Evolutionary conservation across 2,329 filamentous ascomycete species (phyloP), one percentile per base, ranked within the genome.

Genomic region (Ceratocystiopsis brevicomis): DNA sequence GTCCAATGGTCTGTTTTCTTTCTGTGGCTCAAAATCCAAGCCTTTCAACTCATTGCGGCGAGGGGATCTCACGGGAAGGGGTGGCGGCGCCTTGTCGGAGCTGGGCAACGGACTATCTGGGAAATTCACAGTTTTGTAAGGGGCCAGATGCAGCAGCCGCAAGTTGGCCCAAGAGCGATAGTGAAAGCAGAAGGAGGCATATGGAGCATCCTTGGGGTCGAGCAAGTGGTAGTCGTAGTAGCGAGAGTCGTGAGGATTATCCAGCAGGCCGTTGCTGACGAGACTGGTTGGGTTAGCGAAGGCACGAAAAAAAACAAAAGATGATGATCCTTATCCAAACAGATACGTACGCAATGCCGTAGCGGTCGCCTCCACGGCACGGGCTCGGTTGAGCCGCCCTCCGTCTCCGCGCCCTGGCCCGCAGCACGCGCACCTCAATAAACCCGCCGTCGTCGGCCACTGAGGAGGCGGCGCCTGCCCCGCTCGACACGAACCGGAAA

Each of bases 141-240:
- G 61, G 21, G 70, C 61, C 5, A 76, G 54, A 43, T 67, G 68
- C 11, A 73, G 58, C 32, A 61, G 55, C 9, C 58, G 52, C 12
- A 76, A 61, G 43, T 62, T 64, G 11, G 61, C 57, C 64, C 62
- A 67, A 8, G 66, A 69, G 30, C 71, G 64, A 48, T 76, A 76
- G 46, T 76, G 67, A 47, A 75, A 71, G 21, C 61, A 61, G 47
- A 75, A 76, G 0, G 62, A 64, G 5, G 64, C 65, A 48, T 65
- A 74, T 0, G 72, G 72, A 2, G 54, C 58, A 38, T 73, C 64
- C 43, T 16, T 67, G 0, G 67, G 54, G 44, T 76, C 72, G 18
- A 63, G 52, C 4, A 76, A 57, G 38, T 61, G 54, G 56, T 66
- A 76, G 48, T 71, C 61, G 49, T 68, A 74, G 53, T 63, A 74